Evolutionary conservation across 306 rosid species (phyloP), one percentile per base, ranked within the genome.

Genomic region (Geum urbanum): DNA sequence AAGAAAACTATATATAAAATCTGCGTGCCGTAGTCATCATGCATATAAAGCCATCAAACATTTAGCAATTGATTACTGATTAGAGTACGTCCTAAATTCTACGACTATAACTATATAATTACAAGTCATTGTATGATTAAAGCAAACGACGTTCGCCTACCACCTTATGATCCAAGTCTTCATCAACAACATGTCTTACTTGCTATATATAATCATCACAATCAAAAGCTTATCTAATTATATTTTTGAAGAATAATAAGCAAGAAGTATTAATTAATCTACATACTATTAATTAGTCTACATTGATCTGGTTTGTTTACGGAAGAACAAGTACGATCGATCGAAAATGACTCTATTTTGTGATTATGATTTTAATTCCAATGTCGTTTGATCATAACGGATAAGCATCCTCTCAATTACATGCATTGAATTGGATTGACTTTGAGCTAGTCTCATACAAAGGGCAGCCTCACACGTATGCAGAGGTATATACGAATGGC

Each of bases 131-230:
- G 12, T 19, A 40, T 53, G 51, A 69, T 32, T 16, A 70, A 55
- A 56, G 54, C 45, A 70, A 19, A 35, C 20, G 13, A 69, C n/a
- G 32, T 11, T 19, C 39, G 56, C 35, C 45, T 14, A 52, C 62
- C 53, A 19, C 52, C 73, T 54, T 54, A 41, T 54, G 62, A 39
- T 57, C 18, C 63, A 27, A 41, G 73, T 54, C 63, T 20, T 12
- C 51, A 53, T 69, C 63, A 69, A 40, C 22, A 24, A 54, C 72
- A 55, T 51, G 8, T 40, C 51, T 54, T 47, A 27, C 59, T 63
- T 61, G 63, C 52, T 32, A 32, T 32, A 16, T 72, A 56, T 57
- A 43, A 35, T 69, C 5, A 57, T 35, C 53, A 32, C 9, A 7
- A 52, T 43, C 57, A 63, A 24, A 46, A 13, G 6, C 3, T 18